Base-by-base conservation (phyloP, 2,329 filamentous ascomycete genomes). In the Fusarium sulawesiense region DNA sequence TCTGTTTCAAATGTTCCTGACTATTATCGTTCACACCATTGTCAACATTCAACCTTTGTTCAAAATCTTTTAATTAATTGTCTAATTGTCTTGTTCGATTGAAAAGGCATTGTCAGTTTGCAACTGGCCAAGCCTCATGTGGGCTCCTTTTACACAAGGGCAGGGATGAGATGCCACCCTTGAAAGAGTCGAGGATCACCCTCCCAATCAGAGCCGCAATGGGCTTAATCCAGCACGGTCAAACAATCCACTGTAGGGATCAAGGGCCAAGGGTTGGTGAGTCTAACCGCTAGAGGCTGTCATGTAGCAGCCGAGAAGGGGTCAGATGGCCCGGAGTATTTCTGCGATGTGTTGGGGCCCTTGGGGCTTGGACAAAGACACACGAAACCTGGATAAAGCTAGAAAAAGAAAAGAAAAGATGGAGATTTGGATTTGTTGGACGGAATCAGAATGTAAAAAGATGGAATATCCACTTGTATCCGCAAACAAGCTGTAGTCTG, bases 151-250 rank as follows among this genome's bases (percentile, higher is more conserved):
- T 27, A n/a, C 44, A 61, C 63, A 61, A 61, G 49, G 46, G 60
- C 57, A 73, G 58, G 73, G 68, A 37, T 37, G 18, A 10, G 34
- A 37, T 37, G 56, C 9, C 27, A n/a, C 53, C 64, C 60, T 48
- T 64, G 64, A 66, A 49, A 61, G 46, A 29, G 50, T 49, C 50
- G 27, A 60, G 51, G 42, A 58, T 41, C 21, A 21, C 37, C 61
- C 56, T 64, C 56, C 72, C 72, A 74, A 74, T 74, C 64, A 74
- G 53, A 59, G 47, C 54, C 41, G 18, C 46, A 41, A 56, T 45
- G 49, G 44, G 34, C 59, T 63, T 45, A 45, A 67, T 73, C 34
- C 56, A 68, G 66, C 55, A 55, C 54, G 41, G 59, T 66, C 72
- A 71, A 62, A 68, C 67, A 63, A 46, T 30, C 41, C 56, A 63